phyloP scores from a whole-genome alignment of 805 yeast genomes.

The Debaryomyces maramus region DNA sequence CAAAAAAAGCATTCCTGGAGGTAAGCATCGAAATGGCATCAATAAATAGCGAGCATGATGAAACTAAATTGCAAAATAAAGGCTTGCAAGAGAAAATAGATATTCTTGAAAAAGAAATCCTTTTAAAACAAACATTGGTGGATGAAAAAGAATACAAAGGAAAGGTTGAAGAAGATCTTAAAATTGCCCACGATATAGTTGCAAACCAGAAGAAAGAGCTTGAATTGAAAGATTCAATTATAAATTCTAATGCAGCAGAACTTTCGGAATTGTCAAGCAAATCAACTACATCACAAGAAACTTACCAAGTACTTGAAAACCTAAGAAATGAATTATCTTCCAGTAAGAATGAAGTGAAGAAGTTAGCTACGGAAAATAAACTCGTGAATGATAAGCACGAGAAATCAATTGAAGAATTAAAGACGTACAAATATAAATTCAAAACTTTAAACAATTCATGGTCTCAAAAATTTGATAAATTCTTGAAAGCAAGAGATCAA shows the following conservation, averaged over 20 bases:
- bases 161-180: neutral
- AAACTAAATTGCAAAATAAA: neutral
- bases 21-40: neutral
- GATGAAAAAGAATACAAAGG: neutral
- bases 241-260: constrained; percentile 16
- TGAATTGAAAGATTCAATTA: constrained; percentile 10
- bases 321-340: neutral
- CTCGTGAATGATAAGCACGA: neutral
- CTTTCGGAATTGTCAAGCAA: neutral
- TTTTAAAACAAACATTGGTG: neutral
- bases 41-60: neutral
- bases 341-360: neutral
- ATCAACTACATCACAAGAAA: neutral
- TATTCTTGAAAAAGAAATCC: neutral
- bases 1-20: neutral
- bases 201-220: constrained; percentile 24
- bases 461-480: constrained; percentile 2
- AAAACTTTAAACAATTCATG: neutral
- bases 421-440: constrained; percentile 1
- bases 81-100: neutral
- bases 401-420: neutral
- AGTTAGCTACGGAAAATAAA: constrained; percentile 1
- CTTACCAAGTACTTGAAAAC: neutral
- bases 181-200: constrained; percentile 12
- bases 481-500: constrained; percentile 4